These are phyloP conservation scores for Blastobotrys aristatus DNA, from an alignment of 1,139 yeast species.

Conservation along the genomic window DNA sequence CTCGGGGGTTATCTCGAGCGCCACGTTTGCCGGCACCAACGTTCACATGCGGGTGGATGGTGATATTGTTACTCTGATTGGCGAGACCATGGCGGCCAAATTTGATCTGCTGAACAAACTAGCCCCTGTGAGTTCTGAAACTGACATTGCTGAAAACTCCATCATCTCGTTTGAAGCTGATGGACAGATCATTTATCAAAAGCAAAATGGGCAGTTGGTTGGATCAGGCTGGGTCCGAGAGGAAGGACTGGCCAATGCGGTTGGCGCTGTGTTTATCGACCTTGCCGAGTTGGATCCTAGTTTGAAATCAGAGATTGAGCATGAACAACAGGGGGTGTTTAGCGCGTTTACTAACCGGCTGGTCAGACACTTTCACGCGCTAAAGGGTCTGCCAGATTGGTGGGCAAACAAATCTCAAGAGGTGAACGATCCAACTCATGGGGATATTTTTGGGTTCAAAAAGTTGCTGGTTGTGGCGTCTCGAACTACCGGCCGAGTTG, in stretches of 20 bases:
- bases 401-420: constrained; percentile 10
- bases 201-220: constrained; percentile 4
- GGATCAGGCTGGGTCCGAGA: constrained; percentile 42
- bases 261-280: constrained; percentile 40
- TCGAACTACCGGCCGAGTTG: constrained; percentile 38
- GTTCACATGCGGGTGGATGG: constrained; percentile 2
- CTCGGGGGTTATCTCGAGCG: constrained; percentile 4
- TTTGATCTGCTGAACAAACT: background rate
- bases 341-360: constrained; percentile 44
- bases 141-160: background rate
- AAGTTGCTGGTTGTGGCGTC: constrained; percentile 47
- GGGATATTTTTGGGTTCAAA: constrained; percentile 45
- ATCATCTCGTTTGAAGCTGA: constrained; percentile 1
- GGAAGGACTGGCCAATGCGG: constrained; percentile 42
- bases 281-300: constrained; percentile 34
- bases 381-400: constrained; percentile 16
- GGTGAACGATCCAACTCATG: constrained; percentile 13
- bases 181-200: constrained; percentile 1
- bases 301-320: constrained; percentile 40
- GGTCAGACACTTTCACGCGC: constrained; percentile 35
- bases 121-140: background rate
- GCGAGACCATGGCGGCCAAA: background rate
- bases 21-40: background rate
- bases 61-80: background rate
- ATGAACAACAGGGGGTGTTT: constrained; percentile 37